Base-by-base conservation (phyloP, 73 alveolate genomes). In the Uronychia setigera region DNA sequence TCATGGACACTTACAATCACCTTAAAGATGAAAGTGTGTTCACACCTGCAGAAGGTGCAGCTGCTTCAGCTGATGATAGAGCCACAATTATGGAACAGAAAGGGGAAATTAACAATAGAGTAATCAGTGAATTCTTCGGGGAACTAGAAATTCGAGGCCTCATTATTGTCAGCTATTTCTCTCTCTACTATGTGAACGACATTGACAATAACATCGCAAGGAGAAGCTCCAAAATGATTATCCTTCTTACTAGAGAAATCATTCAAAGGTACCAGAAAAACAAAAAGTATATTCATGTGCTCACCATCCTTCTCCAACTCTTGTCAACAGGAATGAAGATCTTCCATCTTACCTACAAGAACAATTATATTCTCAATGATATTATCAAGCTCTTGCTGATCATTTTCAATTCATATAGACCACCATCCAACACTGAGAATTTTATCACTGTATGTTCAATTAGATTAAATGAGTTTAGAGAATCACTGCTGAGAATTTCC, bases 91-190 rank as follows among this genome's bases (percentile, higher is more conserved):
- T 80, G 59, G 79, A 33, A 25, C 30, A 28, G 46, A 46, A 34
- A 26, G 28, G 57, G 0, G 35, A 29, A 26, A 57, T 33, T 0
- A 76, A 80, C 75, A 28, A 80, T 28, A 25, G 0, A 9, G 79
- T 35, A 0, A 29, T 80, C n/a, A 83, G 77, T 32, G 33, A 88
- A 59, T 88, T 60, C 32, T 88, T 88, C 59, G 94, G 94, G 26
- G 94, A 88, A 33, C 81, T 88, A 25, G 94, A 88, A 76, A 89
- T 89, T 31, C 31, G 95, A 46, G 95, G 92, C 46, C 87, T 89
- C 27, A 87, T 89, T 0, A 78, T 78, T 33, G 58, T 89, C 29
- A 34, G 85, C 59, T 84, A 80, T 79, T 89, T 57, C 75, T 82
- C 95, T 1, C 87, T 89, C 33, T 84, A 82, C 58, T 84, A 89